Base-by-base conservation (phyloP, 257 asterid genomes). In the Thymus mandschuricus region DNA sequence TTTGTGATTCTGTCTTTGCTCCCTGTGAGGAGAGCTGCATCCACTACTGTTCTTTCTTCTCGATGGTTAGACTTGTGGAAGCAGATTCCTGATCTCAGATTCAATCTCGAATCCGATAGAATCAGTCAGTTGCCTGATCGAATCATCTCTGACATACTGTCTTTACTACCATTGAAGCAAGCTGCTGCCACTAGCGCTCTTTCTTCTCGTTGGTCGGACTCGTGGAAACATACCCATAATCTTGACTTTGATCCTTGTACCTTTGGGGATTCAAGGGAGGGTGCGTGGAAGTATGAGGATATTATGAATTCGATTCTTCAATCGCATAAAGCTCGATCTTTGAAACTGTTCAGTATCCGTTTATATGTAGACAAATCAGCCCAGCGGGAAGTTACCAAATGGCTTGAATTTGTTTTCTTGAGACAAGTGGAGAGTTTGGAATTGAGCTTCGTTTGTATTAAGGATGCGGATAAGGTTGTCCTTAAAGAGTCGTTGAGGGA, bases 341-440 rank as follows among this genome's bases (percentile, higher is more conserved):
- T 43, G 48, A 43, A 43, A 9, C 11, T 0, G 11, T 43, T 43
- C 48, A 43, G 11, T 5, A 43, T 43, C 48, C 0, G 1, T 10
- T 34, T 59, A 1, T 59, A 31, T 11, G 27, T 33, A 5, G 12
- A 59, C 64, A 59, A 33, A 59, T 10, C 45, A 59, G 28, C 28
- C 44, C 9, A 13, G 7, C 4, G 1, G 0, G 30, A 1, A 33
- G 28, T 70, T 46, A 51, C 68, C 4, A 31, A 2, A n/a, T 70
- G 75, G 75, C 68, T 70, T 30, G 60, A 60, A 45, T 70, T 46
- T 46, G 68, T 57, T 6, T 34, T 34, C 10, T 56, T 15, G 8
- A 71, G 43, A 49, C 4, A 5, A 33, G 62, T 71, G 12, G 13
- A 71, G 69, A 49, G 41, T 45, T 48, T 71, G 75, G 41, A 46